Percentiles rank a stretch among this genome's conserved stretches.
These are phyloP conservation scores for Lepiota brunneoincarnata DNA, from an alignment of 768 basidiomycete genomes.

Conservation along the genomic window DNA sequence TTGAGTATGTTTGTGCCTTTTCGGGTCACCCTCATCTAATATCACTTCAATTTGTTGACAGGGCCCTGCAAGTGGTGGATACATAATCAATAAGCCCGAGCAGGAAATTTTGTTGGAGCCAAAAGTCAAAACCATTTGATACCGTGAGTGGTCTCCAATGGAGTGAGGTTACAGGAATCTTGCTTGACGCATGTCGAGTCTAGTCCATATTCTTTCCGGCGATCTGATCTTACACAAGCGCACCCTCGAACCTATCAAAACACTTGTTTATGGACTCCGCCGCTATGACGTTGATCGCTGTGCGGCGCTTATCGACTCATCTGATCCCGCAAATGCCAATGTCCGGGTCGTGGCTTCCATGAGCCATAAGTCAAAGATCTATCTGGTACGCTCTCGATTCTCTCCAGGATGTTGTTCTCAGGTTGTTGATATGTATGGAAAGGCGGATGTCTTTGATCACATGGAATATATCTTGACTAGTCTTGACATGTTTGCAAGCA, in stretches of 20 bases:
- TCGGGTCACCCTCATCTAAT: neutral
- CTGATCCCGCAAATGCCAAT: slow-evolving; percentile 32
- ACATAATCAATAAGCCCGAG: too few relatives aligned
- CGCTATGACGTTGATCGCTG: slow-evolving; percentile 69
- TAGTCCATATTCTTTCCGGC: slow-evolving; percentile 75
- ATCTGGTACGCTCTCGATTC: slow-evolving; percentile 41
- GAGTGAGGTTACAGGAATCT: neutral
- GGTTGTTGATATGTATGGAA: neutral
- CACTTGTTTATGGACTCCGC: slow-evolving; percentile 64
- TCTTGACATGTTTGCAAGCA: slow-evolving; percentile 70
- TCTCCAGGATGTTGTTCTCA: neutral
- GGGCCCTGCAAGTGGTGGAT: too few relatives aligned
- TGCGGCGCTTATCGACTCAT: slow-evolving; percentile 51
- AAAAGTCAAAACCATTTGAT: too few relatives aligned
- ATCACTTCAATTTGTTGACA: slow-evolving; percentile 54
- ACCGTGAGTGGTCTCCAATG: too few relatives aligned
- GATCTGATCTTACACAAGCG: slow-evolving; percentile 74
- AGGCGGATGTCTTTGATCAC: slow-evolving; percentile 78
- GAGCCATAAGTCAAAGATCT: slow-evolving; percentile 68
- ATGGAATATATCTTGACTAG: slow-evolving; percentile 69
- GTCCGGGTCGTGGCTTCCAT: slow-evolving; percentile 56
- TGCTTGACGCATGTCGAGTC: neutral
- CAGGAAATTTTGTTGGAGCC: too few relatives aligned
- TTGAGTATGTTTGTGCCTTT: too few relatives aligned
- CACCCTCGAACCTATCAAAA: slow-evolving; percentile 69